These are phyloP conservation scores for Bipolaris oryzae DNA, from an alignment of 2,329 filamentous ascomycete genomes.

Conservation along the genomic window DNA sequence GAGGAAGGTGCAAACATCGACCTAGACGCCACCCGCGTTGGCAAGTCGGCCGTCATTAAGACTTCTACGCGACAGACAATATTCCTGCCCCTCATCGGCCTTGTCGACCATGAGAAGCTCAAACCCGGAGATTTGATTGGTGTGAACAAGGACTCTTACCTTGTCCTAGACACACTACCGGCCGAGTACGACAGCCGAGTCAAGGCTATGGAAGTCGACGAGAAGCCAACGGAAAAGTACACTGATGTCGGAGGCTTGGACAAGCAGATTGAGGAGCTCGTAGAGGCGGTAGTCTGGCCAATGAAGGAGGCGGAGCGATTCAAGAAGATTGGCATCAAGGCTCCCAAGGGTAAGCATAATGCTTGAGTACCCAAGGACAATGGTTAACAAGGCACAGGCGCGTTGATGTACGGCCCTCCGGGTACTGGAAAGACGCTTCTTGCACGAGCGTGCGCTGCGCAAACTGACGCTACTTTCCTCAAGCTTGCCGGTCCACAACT, in stretches of 20 bases:
- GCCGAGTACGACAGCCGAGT: conserved; percentile 98
- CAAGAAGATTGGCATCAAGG: conserved; percentile 99
- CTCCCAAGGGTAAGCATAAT: conserved; percentile 79
- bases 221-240: conserved; percentile 99
- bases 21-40: conserved; percentile 91
- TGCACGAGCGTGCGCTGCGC: conserved; percentile 92
- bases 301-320: conserved; percentile 99
- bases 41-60: conserved; percentile 99
- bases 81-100: conserved; percentile 93
- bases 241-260: conserved; percentile 95
- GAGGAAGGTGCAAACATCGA: conserved; percentile 99
- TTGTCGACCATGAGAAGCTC: conserved; percentile 92
- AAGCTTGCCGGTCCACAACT: conserved; percentile 97
- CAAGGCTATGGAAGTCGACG: conserved; percentile 99
- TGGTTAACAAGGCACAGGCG: conserved; percentile 59
- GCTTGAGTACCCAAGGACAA: not conserved
- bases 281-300: conserved; percentile 98
- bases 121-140: conserved; percentile 97
- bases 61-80: conserved; percentile 98
- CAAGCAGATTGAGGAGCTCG: conserved; percentile 98
- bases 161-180: conserved; percentile 93
- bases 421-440: conserved; percentile 91
- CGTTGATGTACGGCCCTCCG: conserved; percentile 95
- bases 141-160: conserved; percentile 98
- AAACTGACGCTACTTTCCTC: conserved; percentile 97